Evolutionary conservation across 2,329 filamentous ascomycete genomes (phyloP), one percentile per base, ranked within the genome.

Genomic region (Taxawa tesnikishii): DNA sequence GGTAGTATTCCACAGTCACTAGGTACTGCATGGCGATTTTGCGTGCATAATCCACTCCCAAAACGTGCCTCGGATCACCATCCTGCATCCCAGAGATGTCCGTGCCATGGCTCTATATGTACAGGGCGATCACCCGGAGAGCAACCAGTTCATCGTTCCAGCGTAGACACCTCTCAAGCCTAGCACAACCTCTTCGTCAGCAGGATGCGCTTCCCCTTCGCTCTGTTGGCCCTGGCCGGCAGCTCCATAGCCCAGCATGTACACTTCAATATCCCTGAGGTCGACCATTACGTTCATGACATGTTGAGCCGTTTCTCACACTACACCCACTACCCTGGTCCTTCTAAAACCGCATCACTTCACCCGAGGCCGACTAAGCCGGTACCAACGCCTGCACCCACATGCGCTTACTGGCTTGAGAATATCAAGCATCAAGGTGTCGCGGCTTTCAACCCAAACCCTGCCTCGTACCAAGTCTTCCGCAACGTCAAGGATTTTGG

Each of bases 401-500:
- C 25, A 8, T 49, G 46, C 25, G 34, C 37, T 19, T 58, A 51
- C 40, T 58, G 54, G 54, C 41, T 68, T 51, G 62, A 64, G 18
- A 51, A 57, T 13, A 53, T 68, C 33, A 44, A 47, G 8, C 66
- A 67, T 39, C 60, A 63, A 34, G 66, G 66, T 32, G 48, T 61
- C 13, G 58, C 65, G 0, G 53, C 65, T 3, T 67, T 65, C 51
- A 63, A 65, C 39, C 33, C 45, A 1, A 52, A 63, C 39, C 48
- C 54, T 12, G 40, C 37, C 14, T 39, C 29, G 12, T 68, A 68
- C 44, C 42, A 53, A 15, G 54, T 68, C 17, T 68, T 64, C 44
- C 52, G 65, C 4, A 67, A 66, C 36, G 63, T 68, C 26, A 63
- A 59, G 43, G 54, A 58, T 31, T 65, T 53, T 42, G 63, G 63